Evolutionary conservation across 176 grass and related monocot species (phyloP).

Genomic region (Bolboschoenus planiculmis): DNA sequence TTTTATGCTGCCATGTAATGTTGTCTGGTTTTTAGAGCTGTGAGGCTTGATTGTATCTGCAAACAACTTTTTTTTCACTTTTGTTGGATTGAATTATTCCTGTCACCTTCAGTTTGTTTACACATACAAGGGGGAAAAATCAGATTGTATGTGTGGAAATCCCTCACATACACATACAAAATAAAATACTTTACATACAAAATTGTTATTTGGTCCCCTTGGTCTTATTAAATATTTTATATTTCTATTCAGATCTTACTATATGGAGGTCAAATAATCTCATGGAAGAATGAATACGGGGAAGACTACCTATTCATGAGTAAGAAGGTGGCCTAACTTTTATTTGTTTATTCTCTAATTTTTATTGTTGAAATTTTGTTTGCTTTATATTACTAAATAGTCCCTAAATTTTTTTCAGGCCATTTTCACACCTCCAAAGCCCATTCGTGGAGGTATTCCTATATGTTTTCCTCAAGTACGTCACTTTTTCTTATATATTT

Average conservation of each 20-base stretch:
- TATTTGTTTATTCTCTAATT: background rate
- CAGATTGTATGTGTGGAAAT: background rate
- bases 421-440: slow-evolving; percentile 72
- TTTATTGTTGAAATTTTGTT: background rate
- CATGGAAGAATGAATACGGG: slow-evolving; percentile 77
- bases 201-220: background rate
- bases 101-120: background rate
- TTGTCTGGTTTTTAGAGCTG: background rate
- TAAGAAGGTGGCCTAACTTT: slow-evolving; percentile 43
- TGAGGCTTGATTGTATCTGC: background rate
- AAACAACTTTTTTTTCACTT: background rate
- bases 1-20: background rate
- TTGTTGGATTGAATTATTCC: background rate
- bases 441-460: slow-evolving; percentile 84
- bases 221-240: background rate
- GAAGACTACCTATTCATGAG: slow-evolving; percentile 74
- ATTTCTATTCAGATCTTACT: slow-evolving; percentile 38
- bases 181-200: background rate
- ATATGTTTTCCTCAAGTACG: slow-evolving; percentile 98
- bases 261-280: slow-evolving; percentile 70
- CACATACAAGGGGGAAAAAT: background rate
- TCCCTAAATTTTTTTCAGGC: slow-evolving; percentile 41
- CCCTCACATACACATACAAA: background rate
- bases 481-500: slow-evolving; percentile 16
- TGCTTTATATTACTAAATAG: background rate